A percentile compares a stretch with the other conserved stretches of the same genome.
Evolutionary conservation across 2,329 filamentous ascomycete species (phyloP).

Genomic region (Colletotrichum coccodes): DNA sequence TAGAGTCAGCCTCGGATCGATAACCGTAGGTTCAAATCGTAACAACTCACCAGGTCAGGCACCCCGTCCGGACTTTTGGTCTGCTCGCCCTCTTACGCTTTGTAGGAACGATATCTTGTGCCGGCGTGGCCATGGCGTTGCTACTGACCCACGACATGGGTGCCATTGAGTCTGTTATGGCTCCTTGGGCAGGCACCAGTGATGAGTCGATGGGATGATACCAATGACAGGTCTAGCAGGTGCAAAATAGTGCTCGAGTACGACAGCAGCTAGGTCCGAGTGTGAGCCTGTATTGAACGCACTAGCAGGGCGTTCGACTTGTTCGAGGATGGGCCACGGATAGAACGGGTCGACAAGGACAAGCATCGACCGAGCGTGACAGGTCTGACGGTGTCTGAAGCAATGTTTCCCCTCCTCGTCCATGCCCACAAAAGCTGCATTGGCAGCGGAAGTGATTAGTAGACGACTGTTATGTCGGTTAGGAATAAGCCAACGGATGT

Average conservation of each 20-base stretch:
- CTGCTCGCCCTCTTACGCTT: conserved; percentile 46
- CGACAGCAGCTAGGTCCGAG: too few relatives aligned
- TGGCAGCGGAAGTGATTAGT: not conserved
- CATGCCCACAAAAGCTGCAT: conserved; percentile 5
- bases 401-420: not conserved
- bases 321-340: not conserved
- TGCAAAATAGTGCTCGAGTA: not conserved
- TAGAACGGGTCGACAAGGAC: not conserved
- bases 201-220: not conserved
- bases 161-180: not conserved
- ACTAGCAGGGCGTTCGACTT: not conserved
- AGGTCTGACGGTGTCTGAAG: not conserved
- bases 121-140: not conserved
- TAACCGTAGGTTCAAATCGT: not conserved
- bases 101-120: not conserved
- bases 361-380: not conserved
- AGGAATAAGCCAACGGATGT: not conserved
- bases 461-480: not conserved
- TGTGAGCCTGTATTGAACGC: not conserved
- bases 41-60: conserved; percentile 50
- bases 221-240: not conserved
- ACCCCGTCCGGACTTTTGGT: conserved; percentile 51
- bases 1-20: conserved; percentile 1
- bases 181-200: not conserved
- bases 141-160: not conserved